These are phyloP conservation scores for Vitellaria paradoxa DNA, from an alignment of 179 eudicot genomes.

Conservation along the genomic window DNA sequence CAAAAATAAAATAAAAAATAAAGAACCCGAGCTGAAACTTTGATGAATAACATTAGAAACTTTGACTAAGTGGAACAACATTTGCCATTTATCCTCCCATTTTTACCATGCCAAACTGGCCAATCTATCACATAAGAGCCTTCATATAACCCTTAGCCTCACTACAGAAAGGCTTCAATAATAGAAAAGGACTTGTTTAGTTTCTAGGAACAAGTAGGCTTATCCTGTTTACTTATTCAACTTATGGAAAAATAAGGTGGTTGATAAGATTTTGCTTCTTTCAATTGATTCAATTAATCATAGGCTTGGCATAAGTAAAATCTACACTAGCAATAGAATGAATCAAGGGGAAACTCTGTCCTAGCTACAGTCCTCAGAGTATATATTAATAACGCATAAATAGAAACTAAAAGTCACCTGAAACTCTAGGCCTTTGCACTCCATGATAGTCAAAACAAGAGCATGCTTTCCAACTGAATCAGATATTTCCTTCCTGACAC, in stretches of 20 bases:
- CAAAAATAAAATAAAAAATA: background rate
- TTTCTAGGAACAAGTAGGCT: background rate
- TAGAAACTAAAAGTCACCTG: slow-evolving; percentile 38
- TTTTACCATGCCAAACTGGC: background rate
- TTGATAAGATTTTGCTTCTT: too few relatives aligned
- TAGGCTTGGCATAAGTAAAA: too few relatives aligned
- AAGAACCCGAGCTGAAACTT: background rate
- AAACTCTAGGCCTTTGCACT: slow-evolving; percentile 86
- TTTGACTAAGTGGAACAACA: background rate
- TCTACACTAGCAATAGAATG: background rate
- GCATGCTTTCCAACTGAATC: slow-evolving; percentile 58
- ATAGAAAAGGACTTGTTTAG: background rate
- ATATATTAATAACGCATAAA: background rate
- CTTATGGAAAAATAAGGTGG: background rate
- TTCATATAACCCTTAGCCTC: background rate
- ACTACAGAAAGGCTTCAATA: background rate
- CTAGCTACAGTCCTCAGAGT: background rate
- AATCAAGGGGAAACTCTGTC: background rate
- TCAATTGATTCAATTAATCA: too few relatives aligned
- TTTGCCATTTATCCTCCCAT: background rate
- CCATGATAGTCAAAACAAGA: slow-evolving; percentile 69
- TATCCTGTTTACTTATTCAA: background rate
- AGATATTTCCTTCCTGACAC: slow-evolving; percentile 39
- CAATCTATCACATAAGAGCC: background rate
- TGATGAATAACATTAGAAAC: background rate